phyloP scores from a whole-genome alignment of 1,284 basidiomycete species.

The Cryptococcus sp. region DNA sequence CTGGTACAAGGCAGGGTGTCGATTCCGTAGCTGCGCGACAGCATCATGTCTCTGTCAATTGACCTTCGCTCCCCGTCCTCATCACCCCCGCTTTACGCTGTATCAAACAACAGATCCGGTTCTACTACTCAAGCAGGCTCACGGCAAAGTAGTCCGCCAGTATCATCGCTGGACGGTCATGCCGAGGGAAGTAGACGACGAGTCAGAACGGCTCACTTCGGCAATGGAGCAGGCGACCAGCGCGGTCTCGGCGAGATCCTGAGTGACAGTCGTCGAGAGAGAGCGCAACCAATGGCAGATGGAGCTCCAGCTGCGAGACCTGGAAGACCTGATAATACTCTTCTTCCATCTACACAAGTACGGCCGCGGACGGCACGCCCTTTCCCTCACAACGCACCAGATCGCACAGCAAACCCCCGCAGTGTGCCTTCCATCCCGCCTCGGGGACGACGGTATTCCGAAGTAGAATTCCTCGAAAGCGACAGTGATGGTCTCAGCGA shows the following conservation, averaged over 20 bases:
- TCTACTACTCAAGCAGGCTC: too few relatives aligned
- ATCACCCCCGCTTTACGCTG: neutral
- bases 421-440: too few relatives aligned
- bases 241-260: neutral
- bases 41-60: neutral
- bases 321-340: neutral
- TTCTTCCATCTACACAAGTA: neutral
- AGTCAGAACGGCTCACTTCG: neutral
- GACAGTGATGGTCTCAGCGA: too few relatives aligned
- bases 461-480: too few relatives aligned
- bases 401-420: too few relatives aligned
- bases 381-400: too few relatives aligned
- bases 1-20: too few relatives aligned
- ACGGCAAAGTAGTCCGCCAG: neutral
- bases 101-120: neutral
- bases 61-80: slow-evolving; percentile 1
- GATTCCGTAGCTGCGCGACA: too few relatives aligned
- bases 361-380: neutral
- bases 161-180: neutral
- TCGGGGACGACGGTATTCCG: too few relatives aligned
- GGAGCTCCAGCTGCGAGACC: neutral
- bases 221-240: neutral
- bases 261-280: neutral
- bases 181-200: neutral
- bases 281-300: neutral